Evolutionary conservation across 75 land plant genomes (phyloP).

Genomic region (Selaginella tamariscina): DNA sequence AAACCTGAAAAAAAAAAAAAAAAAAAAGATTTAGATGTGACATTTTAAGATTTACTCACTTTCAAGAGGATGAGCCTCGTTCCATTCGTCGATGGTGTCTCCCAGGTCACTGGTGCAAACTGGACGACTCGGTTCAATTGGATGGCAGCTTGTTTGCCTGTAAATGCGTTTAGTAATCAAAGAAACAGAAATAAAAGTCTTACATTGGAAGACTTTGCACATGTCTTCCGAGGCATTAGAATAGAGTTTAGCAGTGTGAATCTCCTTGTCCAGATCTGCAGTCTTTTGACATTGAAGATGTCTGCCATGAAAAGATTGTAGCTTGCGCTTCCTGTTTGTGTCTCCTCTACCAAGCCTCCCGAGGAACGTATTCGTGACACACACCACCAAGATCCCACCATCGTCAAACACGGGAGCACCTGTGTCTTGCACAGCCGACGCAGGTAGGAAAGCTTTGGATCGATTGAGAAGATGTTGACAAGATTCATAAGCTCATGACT

Average conservation of each 20-base stretch:
- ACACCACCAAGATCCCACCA: neutral
- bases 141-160: constrained; percentile 3
- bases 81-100: neutral
- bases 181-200: neutral
- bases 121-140: neutral
- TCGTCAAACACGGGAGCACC: constrained; percentile 4
- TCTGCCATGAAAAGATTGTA: constrained; percentile 1
- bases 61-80: neutral
- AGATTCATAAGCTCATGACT: constrained; percentile 1
- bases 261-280: neutral
- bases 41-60: constrained; percentile 2
- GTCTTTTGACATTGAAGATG: constrained; percentile 2
- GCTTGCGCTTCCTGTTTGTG: constrained; percentile 1
- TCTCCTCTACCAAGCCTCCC: constrained; percentile 4
- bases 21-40: neutral
- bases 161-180: neutral
- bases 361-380: neutral
- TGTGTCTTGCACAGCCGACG: constrained; percentile 1
- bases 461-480: neutral
- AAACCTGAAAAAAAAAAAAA: neutral
- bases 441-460: constrained; percentile 1
- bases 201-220: neutral
- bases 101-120: neutral
- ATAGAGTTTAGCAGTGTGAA: neutral
- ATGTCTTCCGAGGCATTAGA: neutral